phyloP scores from a whole-genome alignment of 164 flowering plant species.

The Euptelea pleiosperma region DNA sequence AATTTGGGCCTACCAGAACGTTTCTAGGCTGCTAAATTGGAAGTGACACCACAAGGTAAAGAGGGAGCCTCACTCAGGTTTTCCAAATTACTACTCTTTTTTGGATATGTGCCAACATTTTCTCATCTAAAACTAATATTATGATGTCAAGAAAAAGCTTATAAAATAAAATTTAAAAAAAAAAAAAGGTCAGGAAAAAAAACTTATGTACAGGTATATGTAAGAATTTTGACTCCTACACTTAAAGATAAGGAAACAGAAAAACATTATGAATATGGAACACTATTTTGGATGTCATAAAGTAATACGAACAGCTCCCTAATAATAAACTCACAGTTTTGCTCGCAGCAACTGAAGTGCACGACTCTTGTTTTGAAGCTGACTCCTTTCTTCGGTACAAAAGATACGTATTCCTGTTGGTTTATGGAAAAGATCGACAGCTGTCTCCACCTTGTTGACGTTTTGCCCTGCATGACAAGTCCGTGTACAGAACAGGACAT shows the following conservation, averaged over 20 bases:
- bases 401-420: slow-evolving; percentile 98
- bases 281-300: background rate
- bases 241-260: background rate
- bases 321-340: slow-evolving; percentile 64
- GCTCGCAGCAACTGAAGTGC: slow-evolving; percentile 91
- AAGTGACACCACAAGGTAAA: no score
- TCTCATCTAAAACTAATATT: background rate
- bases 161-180: no score
- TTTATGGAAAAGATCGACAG: slow-evolving; percentile 90
- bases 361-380: slow-evolving; percentile 69
- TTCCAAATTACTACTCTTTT: background rate
- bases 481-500: slow-evolving; percentile 7
- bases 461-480: slow-evolving; percentile 77
- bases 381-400: slow-evolving; percentile 96
- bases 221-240: no score
- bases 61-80: no score
- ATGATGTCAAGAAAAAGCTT: background rate
- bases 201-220: no score
- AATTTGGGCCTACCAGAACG: no score
- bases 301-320: background rate
- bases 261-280: background rate
- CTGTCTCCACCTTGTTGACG: slow-evolving; percentile 99
- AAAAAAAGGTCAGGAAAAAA: no score
- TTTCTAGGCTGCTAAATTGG: no score
- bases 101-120: background rate